A percentile compares a stretch with the other conserved stretches of the same genome.
These are phyloP conservation scores for Lolium perenne DNA, from an alignment of 176 grass and related monocot genomes.

Conservation along the genomic window DNA sequence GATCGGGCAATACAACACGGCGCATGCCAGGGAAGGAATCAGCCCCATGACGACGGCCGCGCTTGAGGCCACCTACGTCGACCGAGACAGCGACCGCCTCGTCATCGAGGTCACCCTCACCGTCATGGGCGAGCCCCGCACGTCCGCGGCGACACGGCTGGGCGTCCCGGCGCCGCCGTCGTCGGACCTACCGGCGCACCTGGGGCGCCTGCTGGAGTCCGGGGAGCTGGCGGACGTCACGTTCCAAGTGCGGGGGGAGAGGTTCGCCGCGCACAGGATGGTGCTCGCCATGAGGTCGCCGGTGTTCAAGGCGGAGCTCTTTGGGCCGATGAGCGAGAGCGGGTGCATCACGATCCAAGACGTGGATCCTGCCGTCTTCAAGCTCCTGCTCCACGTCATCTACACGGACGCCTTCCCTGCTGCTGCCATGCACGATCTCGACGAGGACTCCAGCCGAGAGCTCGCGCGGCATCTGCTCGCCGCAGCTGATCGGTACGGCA, in stretches of 20 bases:
- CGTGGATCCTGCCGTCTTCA: neutral
- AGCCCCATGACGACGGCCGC: too few relatives aligned
- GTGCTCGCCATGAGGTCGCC: neutral
- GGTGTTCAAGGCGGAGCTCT: slow-evolving; percentile 5
- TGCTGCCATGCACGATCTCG: neutral
- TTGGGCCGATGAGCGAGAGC: neutral
- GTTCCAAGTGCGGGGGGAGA: neutral
- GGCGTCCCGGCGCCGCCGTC: neutral
- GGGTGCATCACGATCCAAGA: neutral
- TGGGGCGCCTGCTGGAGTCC: neutral
- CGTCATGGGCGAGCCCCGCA: neutral
- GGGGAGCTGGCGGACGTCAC: neutral
- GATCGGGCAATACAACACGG: neutral
- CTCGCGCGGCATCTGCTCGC: slow-evolving; percentile 5
- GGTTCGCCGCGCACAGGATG: neutral
- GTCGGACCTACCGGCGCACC: neutral
- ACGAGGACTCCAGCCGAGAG: neutral
- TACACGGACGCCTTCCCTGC: neutral
- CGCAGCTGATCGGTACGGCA: slow-evolving; percentile 8
- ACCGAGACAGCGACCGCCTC: neutral
- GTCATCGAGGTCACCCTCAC: neutral
- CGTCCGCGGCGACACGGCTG: neutral
- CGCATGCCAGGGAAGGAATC: neutral
- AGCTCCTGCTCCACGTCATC: neutral
- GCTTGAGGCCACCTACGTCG: neutral